Percentiles rank a stretch among this genome's conserved stretches.
Conservation (phyloP, 495 filamentous ascomycete species). For the Talaromyces proteolyticus region DNA sequence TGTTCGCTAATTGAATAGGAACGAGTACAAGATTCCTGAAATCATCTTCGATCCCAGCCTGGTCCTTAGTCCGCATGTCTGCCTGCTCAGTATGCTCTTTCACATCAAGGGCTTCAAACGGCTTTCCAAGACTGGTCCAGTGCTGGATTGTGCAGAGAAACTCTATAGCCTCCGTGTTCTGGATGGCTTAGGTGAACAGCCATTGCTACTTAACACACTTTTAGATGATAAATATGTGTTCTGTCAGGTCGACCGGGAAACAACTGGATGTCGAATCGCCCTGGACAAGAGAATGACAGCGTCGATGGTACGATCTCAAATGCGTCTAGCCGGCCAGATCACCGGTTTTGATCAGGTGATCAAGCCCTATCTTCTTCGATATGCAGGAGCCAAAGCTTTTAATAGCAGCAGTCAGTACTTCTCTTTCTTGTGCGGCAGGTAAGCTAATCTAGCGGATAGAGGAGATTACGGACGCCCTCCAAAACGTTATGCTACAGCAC, state of each 20-base stretch:
- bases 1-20: too few species aligned
- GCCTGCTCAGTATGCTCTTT: too few species aligned
- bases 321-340: constrained; percentile 17
- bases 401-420: constrained; percentile 15
- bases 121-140: constrained; percentile 12
- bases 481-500: constrained; percentile 28
- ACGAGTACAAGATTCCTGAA: too few species aligned
- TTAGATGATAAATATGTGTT: constrained; percentile 12
- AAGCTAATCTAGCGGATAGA: constrained; percentile 11
- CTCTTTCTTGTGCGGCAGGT: background rate
- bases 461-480: constrained; percentile 22
- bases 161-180: constrained; percentile 23
- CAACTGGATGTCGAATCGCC: constrained; percentile 12
- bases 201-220: constrained; percentile 1
- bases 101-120: constrained; percentile 20
- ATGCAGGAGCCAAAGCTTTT: constrained; percentile 16
- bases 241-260: constrained; percentile 12
- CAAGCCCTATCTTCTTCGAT: constrained; percentile 16
- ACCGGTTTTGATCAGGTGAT: constrained; percentile 16
- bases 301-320: constrained; percentile 14
- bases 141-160: constrained; percentile 19
- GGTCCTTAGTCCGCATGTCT: too few species aligned
- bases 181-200: constrained; percentile 20
- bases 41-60: too few species aligned
- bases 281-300: constrained; percentile 10